Conservation (phyloP, 202 grass and related monocot genomes). For the Dendrocalamus latiflorus region DNA sequence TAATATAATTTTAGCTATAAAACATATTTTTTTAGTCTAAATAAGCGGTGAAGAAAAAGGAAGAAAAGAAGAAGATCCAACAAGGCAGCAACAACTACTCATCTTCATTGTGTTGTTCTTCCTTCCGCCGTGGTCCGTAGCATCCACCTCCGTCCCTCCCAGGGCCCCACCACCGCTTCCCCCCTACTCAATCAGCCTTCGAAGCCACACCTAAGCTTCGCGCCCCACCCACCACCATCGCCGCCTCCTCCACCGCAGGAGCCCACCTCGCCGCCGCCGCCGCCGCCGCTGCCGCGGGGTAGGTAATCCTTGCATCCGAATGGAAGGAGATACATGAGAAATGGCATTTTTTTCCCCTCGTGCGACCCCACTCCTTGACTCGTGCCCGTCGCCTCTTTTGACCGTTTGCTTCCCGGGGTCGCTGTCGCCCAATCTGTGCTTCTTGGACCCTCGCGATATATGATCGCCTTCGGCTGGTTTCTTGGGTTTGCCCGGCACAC, state of each 20-base stretch:
- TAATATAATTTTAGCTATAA: too few relatives aligned
- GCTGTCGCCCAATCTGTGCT: not conserved
- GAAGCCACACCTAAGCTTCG: not conserved
- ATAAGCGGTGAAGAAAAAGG: too few relatives aligned
- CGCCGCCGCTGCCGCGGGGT: too few relatives aligned
- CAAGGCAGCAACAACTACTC: not conserved
- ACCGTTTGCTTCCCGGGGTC: constrained; percentile 3
- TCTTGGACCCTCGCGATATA: not conserved
- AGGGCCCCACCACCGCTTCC: not conserved
- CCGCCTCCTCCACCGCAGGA: not conserved
- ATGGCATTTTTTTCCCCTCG: not conserved
- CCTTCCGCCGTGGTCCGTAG: not conserved
- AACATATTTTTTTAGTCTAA: too few relatives aligned
- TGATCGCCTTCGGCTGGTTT: not conserved
- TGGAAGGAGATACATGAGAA: not conserved
- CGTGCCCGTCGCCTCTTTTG: not conserved
- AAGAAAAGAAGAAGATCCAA: constrained; percentile 3
- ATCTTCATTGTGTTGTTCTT: not conserved
- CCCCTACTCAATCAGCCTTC: not conserved
- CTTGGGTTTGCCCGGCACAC: not conserved
- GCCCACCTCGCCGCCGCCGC: not conserved
- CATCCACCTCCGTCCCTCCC: not conserved
- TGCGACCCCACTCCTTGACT: not conserved
- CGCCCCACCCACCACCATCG: not conserved
- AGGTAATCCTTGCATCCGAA: not conserved